phyloP scores from a whole-genome alignment of 192 early-diverging fungal species.

The Allomyces macrogynus region DNA sequence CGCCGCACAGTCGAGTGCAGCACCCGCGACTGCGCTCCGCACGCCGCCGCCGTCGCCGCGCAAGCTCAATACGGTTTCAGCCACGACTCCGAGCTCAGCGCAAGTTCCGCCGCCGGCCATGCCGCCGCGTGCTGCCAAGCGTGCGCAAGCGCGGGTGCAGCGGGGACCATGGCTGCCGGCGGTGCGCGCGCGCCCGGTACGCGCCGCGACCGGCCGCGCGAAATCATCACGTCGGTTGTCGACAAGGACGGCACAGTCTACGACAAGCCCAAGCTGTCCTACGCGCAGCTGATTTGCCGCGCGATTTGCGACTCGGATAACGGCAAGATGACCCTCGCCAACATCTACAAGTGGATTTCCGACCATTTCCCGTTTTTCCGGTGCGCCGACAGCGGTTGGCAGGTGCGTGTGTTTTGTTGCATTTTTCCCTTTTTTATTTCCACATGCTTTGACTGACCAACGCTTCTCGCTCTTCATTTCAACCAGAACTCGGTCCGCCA shows the following conservation, averaged over 20 bases:
- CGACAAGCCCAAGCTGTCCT: neutral
- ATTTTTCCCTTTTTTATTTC: too few relatives aligned
- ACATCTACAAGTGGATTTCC: neutral
- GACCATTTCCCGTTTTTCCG: neutral
- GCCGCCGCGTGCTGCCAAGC: too few relatives aligned
- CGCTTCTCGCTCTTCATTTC: neutral
- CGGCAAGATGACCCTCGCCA: neutral
- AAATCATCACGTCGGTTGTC: too few relatives aligned
- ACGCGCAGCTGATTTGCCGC: neutral
- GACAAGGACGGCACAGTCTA: neutral
- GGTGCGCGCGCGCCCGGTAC: too few relatives aligned
- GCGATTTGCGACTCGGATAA: neutral
- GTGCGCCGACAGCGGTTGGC: neutral
- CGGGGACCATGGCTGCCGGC: too few relatives aligned
- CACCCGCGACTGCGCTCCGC: neutral
- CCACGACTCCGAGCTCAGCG: too few relatives aligned
- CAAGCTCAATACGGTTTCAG: too few relatives aligned
- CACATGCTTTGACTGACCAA: too few relatives aligned
- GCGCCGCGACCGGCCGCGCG: too few relatives aligned
- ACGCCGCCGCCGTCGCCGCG: too few relatives aligned
- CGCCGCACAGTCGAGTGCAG: neutral
- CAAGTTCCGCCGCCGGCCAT: too few relatives aligned
- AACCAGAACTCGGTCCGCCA: neutral
- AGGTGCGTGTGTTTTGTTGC: neutral
- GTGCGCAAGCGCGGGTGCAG: too few relatives aligned